These are phyloP conservation scores for Gymnopilus junonius DNA, from an alignment of 768 basidiomycete species.

Conservation along the genomic window DNA sequence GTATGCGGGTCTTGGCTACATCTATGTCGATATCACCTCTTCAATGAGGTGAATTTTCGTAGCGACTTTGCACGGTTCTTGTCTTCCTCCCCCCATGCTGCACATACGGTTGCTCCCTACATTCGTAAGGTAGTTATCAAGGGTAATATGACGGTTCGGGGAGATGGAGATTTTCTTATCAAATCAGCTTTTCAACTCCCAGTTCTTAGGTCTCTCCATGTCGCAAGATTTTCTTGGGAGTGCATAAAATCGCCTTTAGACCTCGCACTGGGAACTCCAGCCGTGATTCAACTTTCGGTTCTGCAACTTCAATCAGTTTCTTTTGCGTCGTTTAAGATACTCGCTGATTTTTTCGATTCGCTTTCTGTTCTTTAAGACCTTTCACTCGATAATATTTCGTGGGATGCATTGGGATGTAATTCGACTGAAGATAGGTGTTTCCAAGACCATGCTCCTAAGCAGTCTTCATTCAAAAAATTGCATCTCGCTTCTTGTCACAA, in stretches of 20 bases:
- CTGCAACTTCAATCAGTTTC: slow-evolving; percentile 42
- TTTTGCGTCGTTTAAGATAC: slow-evolving; percentile 49
- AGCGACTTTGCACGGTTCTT: slow-evolving; percentile 31
- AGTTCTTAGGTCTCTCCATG: slow-evolving; percentile 6
- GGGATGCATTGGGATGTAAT: slow-evolving; percentile 47
- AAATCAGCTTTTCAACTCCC: slow-evolving; percentile 11
- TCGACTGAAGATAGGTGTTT: slow-evolving; percentile 11
- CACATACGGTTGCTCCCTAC: slow-evolving; percentile 28
- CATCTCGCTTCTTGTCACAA: slow-evolving; percentile 33
- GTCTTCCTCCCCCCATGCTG: slow-evolving; percentile 29
- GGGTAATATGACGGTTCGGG: slow-evolving; percentile 9
- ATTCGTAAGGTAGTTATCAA: slow-evolving; percentile 35
- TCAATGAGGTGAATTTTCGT: slow-evolving; percentile 32
- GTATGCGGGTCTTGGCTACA: slow-evolving; percentile 39
- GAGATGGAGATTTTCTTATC: background rate
- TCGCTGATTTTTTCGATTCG: slow-evolving; percentile 51
- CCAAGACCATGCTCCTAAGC: background rate
- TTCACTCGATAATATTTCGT: slow-evolving; percentile 50
- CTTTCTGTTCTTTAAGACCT: slow-evolving; percentile 53
- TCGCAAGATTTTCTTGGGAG: slow-evolving; percentile 7
- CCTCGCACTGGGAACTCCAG: background rate
- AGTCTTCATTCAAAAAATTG: slow-evolving; percentile 39
- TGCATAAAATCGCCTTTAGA: background rate
- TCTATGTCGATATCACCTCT: slow-evolving; percentile 37
- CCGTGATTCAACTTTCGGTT: slow-evolving; percentile 31